Percentiles rank a stretch among this genome's conserved stretches.
phyloP scores from a whole-genome alignment of 345 rosid species.

The Corymbia maculata region DNA sequence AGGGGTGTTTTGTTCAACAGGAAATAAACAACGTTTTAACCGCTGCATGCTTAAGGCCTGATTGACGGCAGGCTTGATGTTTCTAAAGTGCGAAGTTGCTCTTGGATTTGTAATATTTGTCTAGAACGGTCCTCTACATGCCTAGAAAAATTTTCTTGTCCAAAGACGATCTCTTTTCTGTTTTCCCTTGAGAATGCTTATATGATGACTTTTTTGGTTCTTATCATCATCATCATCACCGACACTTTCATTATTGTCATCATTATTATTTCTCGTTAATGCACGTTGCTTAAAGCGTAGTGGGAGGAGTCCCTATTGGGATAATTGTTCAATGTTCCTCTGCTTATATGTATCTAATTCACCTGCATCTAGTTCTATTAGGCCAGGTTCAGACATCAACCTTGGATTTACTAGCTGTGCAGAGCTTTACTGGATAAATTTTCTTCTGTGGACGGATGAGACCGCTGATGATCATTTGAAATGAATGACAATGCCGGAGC shows the following conservation, averaged over 20 bases:
- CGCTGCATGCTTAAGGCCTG: neutral
- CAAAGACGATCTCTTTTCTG: neutral
- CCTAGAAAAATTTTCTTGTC: neutral
- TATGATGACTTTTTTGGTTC: neutral
- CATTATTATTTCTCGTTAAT: neutral
- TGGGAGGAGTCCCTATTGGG: neutral
- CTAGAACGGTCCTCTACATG: neutral
- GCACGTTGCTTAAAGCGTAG: neutral
- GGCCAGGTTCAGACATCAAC: neutral
- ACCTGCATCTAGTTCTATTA: neutral
- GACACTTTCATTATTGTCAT: neutral
- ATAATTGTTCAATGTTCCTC: neutral
- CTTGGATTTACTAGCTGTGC: neutral
- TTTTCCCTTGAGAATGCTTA: neutral
- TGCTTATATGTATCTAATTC: neutral
- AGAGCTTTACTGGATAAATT: neutral
- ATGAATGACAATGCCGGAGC: neutral
- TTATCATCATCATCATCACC: neutral
- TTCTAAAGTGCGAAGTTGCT: neutral
- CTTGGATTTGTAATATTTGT: neutral
- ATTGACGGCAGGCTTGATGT: neutral
- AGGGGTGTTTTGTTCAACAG: neutral
- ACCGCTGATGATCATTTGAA: neutral
- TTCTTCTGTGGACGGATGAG: neutral
- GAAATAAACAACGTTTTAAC: neutral